Evolutionary conservation across 2,329 filamentous ascomycete genomes (phyloP), one percentile per base, ranked within the genome.

Genomic region (Calonectria leucothoes): DNA sequence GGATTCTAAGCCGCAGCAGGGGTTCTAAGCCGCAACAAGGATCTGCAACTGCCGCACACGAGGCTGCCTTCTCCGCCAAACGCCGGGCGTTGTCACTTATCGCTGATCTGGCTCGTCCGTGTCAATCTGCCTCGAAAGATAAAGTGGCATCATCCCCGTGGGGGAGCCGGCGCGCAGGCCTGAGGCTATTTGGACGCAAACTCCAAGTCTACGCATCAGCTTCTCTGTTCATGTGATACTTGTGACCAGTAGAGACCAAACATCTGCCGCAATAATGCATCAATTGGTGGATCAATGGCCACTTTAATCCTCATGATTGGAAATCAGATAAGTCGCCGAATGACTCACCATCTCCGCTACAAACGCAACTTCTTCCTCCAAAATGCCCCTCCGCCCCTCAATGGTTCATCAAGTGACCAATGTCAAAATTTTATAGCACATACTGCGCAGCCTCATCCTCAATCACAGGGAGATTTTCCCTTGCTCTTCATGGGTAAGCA

Each of bases 1-100:
- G 59, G 59, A 45, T 64, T 42, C 59, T 64, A 48, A 64, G 59
- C 59, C 59, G 59, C 59, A 64, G 29, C 59, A 64, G 39, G 59
- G 59, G 6, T 64, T 64, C 59, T 45, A 48, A 64, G 59, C 59
- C 39, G 59, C 59, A 64, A 42, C 59, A 29, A 33, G 39, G 59
- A 64, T 42, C 10, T 27, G 31, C 14, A 48, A 64, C 37, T 64
- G 37, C 59, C 49, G 49, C 55, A 39, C 33, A 39, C 33, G 55
- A 61, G 55, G 55, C 55, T 61, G 55, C 8, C 23, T 61, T 6
- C 33, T 61, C 55, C 35, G n/a, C 33, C 25, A 37, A 37, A 61
- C 55, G 20, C 55, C 35, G 55, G 15, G 14, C 55, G 55, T 39
- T 61, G 29, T 61, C 55, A 61, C 55, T 61, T 61, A 61, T 61